Conservation (phyloP, 139 green algal species). For the Mychonastes homosphaera region DNA sequence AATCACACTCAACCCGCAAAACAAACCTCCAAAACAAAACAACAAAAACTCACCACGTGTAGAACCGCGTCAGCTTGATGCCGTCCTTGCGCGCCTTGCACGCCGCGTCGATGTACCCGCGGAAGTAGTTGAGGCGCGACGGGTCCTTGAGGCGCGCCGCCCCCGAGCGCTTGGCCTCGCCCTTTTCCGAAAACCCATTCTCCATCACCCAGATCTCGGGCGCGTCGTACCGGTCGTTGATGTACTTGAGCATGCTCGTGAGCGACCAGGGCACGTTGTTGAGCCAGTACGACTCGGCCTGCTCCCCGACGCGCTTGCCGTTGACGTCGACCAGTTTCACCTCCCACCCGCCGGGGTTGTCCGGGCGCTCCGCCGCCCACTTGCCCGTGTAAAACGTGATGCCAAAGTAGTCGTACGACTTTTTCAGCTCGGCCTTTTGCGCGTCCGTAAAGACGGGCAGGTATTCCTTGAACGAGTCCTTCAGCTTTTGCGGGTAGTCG, state of each 20-base stretch:
- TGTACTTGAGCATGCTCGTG: slow-evolving; percentile 17
- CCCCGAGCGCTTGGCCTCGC: slow-evolving; percentile 3
- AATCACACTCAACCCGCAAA: no score
- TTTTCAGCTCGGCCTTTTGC: slow-evolving; percentile 19
- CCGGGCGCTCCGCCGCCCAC: background rate
- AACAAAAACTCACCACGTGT: no score
- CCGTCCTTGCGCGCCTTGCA: no score
- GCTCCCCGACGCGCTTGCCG: slow-evolving; percentile 19
- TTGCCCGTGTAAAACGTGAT: slow-evolving; percentile 24
- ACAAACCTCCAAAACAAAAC: no score
- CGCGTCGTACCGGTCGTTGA: slow-evolving; percentile 17
- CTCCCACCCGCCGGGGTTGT: slow-evolving; percentile 15
- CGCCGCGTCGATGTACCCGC: slow-evolving; percentile 12
- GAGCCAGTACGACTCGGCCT: slow-evolving; percentile 17
- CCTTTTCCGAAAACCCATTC: slow-evolving; percentile 19
- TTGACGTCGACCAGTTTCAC: slow-evolving; percentile 2
- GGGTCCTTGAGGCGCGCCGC: slow-evolving; percentile 2
- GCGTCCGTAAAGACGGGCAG: slow-evolving; percentile 15
- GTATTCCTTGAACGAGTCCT: background rate
- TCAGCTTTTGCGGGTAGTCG: slow-evolving; percentile 16
- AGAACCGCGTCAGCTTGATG: no score
- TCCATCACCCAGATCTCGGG: slow-evolving; percentile 22
- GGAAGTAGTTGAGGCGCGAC: slow-evolving; percentile 15
- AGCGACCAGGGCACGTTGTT: slow-evolving; percentile 23
- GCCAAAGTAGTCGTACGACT: slow-evolving; percentile 25